phyloP scores from a whole-genome alignment of 495 filamentous ascomycete genomes.

The Annulohypoxylon maeteangense region DNA sequence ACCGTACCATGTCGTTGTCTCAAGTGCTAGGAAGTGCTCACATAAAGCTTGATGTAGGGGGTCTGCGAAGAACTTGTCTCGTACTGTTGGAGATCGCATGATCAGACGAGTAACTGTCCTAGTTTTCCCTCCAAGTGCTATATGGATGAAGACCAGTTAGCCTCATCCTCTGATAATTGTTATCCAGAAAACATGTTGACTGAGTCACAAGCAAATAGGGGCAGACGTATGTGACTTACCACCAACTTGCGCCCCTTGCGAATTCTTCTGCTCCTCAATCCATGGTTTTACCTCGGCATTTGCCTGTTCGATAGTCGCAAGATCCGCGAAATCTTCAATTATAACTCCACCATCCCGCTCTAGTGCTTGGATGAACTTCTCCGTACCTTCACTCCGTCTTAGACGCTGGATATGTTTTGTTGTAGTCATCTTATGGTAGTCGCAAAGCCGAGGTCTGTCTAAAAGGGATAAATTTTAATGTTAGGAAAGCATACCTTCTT shows the following conservation, averaged over 20 bases:
- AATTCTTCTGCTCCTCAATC: slow-evolving; percentile 33
- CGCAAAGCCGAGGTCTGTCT: background rate
- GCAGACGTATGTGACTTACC: slow-evolving; percentile 18
- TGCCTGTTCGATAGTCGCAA: slow-evolving; percentile 17
- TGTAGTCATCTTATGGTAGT: background rate
- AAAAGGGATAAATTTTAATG: background rate
- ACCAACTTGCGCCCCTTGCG: slow-evolving; percentile 26
- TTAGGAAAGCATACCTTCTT: background rate
- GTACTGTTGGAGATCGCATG: slow-evolving; percentile 27
- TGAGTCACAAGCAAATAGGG: background rate
- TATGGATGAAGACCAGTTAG: background rate
- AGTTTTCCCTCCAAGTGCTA: slow-evolving; percentile 17
- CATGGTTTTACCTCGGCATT: slow-evolving; percentile 28
- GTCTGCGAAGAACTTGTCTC: slow-evolving; percentile 41
- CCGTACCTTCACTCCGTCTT: background rate
- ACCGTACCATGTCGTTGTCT: slow-evolving; percentile 45
- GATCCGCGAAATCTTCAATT: slow-evolving; percentile 38
- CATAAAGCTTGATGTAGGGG: slow-evolving; percentile 25
- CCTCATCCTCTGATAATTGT: no score
- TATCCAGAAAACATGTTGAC: no score
- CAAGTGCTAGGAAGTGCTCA: slow-evolving; percentile 27
- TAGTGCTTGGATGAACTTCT: slow-evolving; percentile 30
- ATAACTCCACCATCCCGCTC: slow-evolving; percentile 41
- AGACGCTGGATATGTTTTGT: background rate
- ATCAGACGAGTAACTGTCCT: slow-evolving; percentile 31